Conservation (phyloP, 2,329 filamentous ascomycete species). For the Botrytis fabae region DNA sequence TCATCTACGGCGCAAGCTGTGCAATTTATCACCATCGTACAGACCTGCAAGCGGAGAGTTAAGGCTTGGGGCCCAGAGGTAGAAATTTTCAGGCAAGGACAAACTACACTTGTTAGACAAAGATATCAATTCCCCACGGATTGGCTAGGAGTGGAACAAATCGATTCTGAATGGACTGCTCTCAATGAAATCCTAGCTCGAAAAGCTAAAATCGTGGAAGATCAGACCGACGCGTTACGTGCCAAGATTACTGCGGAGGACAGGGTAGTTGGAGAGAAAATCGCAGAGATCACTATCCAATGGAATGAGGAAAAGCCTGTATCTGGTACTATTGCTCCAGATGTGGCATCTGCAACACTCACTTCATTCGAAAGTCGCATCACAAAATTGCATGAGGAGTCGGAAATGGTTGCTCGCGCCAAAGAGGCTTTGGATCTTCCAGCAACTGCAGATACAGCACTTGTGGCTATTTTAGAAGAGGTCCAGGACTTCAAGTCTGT, state of each 20-base stretch:
- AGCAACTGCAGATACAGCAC: slow-evolving; percentile 73
- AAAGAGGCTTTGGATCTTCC: slow-evolving; percentile 95
- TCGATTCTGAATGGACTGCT: slow-evolving; percentile 93
- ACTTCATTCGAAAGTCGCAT: slow-evolving; percentile 81
- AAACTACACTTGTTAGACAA: slow-evolving; percentile 86
- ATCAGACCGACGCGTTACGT: slow-evolving; percentile 91
- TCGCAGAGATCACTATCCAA: slow-evolving; percentile 76
- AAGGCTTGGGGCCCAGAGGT: slow-evolving; percentile 95
- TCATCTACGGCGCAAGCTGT: slow-evolving; percentile 96
- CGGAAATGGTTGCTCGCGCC: slow-evolving; percentile 90
- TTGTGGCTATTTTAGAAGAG: slow-evolving; percentile 86
- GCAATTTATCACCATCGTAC: slow-evolving; percentile 96
- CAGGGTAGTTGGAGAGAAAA: slow-evolving; percentile 84
- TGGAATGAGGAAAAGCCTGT: slow-evolving; percentile 98
- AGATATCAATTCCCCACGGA: slow-evolving; percentile 91
- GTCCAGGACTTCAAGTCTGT: slow-evolving; percentile 99
- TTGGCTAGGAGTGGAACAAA: slow-evolving; percentile 94
- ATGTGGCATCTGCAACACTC: slow-evolving; percentile 81
- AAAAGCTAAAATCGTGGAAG: slow-evolving; percentile 93
- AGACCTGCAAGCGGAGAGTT: slow-evolving; percentile 92
- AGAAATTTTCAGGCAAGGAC: slow-evolving; percentile 91
- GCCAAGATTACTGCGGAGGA: slow-evolving; percentile 96
- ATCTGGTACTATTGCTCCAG: slow-evolving; percentile 87
- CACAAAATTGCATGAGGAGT: slow-evolving; percentile 80
- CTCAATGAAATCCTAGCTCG: slow-evolving; percentile 88